Evolutionary conservation across 768 basidiomycete genomes (phyloP), one percentile per base, ranked within the genome.

Genomic region (Lactarius psammicola): DNA sequence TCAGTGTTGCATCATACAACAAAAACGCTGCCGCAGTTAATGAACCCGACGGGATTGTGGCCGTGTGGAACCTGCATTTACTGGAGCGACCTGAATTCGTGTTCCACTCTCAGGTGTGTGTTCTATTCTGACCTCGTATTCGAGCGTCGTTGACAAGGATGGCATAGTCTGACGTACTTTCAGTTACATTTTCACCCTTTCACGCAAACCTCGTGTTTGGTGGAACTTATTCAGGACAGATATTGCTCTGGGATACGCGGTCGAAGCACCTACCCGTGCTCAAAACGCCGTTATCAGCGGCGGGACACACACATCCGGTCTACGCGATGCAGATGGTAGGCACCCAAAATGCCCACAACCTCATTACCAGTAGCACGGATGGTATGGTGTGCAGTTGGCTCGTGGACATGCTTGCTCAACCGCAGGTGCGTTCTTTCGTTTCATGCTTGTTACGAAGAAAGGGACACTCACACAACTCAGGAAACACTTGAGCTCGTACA

Each of bases 261-360:
- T 94, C 95, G 2, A 96, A 96, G 74, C 94, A 97, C 74, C 80
- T 98, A 2, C 97, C 97, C 0, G 94, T 98, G 3, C 80, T 98
- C 57, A 99, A 98, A 79, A 97, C 97, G 6, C 97, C 97, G 0
- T 77, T 98, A 46, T 97, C 95, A 18, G 94, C 95, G 1, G 88
- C 94, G 33, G 97, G 97, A 0, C 97, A 99, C 74, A 98, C 97
- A 4, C 96, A 99, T 77, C 97, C 97, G 0, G 93, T 99, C 44
- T 99, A 99, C 78, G 92, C 94, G 0, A 97, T 99, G 89, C 88
- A 92, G 70, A 94, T 98, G 88, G 92, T 98, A 20, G 97, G 97
- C 10, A 97, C 97, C 2, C 97, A 98, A 77, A 98, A 98, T 74
- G 97, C 97, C 0, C 95, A 98, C 76, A 98, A 97, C 73, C 78